A percentile compares a stretch with the other conserved stretches of the same genome.
These are phyloP conservation scores for Emergomyces africanus DNA, from an alignment of 2,329 filamentous ascomycete species.

Conservation along the genomic window DNA sequence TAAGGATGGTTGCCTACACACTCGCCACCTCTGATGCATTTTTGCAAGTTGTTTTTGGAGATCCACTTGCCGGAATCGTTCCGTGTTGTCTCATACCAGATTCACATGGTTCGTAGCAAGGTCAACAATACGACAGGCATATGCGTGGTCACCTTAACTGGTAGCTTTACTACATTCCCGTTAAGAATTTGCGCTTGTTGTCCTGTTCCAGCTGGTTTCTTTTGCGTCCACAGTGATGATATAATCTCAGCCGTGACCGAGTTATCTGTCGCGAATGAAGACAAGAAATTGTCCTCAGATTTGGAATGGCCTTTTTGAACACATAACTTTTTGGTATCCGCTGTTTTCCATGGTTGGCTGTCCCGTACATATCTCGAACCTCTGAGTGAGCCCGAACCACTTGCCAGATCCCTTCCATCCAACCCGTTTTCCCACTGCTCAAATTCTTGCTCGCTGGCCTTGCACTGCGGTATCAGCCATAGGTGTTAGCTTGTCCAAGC, in stretches of 20 bases:
- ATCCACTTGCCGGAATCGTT: slow-evolving; percentile 49
- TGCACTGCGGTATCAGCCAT: slow-evolving; percentile 42
- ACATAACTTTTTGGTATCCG: background rate
- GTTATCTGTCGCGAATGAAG: background rate
- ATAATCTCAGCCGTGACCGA: background rate
- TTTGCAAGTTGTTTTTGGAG: slow-evolving; percentile 8
- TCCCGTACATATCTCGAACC: slow-evolving; percentile 39
- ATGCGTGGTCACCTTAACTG: slow-evolving; percentile 25
- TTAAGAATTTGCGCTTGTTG: slow-evolving; percentile 23
- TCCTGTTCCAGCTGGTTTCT: slow-evolving; percentile 22
- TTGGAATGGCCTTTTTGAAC: slow-evolving; percentile 5
- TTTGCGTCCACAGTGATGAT: slow-evolving; percentile 9
- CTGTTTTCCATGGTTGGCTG: slow-evolving; percentile 14
- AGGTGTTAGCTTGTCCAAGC: slow-evolving; percentile 35
- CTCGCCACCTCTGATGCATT: slow-evolving; percentile 23
- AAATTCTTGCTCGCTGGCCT: slow-evolving; percentile 33
- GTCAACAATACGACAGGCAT: slow-evolving; percentile 33
- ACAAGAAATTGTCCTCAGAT: slow-evolving; percentile 20
- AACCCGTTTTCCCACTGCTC: slow-evolving; percentile 19
- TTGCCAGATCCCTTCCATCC: slow-evolving; percentile 26
- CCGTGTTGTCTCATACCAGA: slow-evolving; percentile 11
- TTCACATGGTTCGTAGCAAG: slow-evolving; percentile 39
- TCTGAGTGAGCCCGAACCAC: slow-evolving; percentile 22
- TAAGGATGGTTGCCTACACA: slow-evolving; percentile 29
- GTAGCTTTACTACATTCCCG: slow-evolving; percentile 16